Percentiles rank a stretch among this genome's conserved stretches.
phyloP scores from a whole-genome alignment of 176 grass and related monocot genomes.

The Triticum timopheevii region DNA sequence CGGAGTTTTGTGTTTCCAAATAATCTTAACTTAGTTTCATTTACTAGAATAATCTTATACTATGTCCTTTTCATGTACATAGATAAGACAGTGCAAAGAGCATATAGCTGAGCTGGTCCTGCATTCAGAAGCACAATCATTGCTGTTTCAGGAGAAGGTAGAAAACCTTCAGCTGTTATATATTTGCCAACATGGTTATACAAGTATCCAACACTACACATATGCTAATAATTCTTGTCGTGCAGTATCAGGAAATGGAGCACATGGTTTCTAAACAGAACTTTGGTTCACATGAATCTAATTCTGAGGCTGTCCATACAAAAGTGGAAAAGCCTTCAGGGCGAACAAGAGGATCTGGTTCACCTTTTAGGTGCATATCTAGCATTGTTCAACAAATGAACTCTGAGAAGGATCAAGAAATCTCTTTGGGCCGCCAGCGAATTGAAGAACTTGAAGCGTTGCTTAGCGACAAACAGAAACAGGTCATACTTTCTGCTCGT shows the following conservation, averaged over 20 bases:
- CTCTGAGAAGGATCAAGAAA: conserved; percentile 82
- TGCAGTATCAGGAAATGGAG: conserved; percentile 75
- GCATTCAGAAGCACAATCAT: conserved; percentile 89
- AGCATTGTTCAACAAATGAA: conserved; percentile 77
- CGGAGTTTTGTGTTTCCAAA: conserved; percentile 22
- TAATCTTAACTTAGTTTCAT: conserved; percentile 26
- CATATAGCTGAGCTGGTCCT: conserved; percentile 77
- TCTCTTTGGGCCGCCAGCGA: conserved; percentile 46
- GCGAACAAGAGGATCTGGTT: conserved; percentile 58
- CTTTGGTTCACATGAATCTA: conserved; percentile 31
- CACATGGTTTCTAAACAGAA: conserved; percentile 51
- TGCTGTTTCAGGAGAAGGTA: conserved; percentile 81
- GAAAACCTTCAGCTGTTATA: conserved; percentile 18
- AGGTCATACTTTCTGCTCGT: conserved; percentile 44
- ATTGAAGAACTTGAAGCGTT: conserved; percentile 84
- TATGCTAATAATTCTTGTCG: conserved; percentile 29
- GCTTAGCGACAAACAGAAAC: conserved; percentile 71
- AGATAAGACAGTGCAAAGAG: conserved; percentile 73
- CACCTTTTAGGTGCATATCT: conserved; percentile 85
- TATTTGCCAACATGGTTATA: conserved; percentile 9
- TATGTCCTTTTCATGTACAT: conserved; percentile 20
- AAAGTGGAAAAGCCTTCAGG: conserved; percentile 60
- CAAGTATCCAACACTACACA: conserved; percentile 17
- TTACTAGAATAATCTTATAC: conserved; percentile 26
- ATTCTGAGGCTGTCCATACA: conserved; percentile 37